A percentile compares a stretch with the other conserved stretches of the same genome.
Evolutionary conservation across 441 rosid species (phyloP).

Genomic region (Gossypium lobatum): DNA sequence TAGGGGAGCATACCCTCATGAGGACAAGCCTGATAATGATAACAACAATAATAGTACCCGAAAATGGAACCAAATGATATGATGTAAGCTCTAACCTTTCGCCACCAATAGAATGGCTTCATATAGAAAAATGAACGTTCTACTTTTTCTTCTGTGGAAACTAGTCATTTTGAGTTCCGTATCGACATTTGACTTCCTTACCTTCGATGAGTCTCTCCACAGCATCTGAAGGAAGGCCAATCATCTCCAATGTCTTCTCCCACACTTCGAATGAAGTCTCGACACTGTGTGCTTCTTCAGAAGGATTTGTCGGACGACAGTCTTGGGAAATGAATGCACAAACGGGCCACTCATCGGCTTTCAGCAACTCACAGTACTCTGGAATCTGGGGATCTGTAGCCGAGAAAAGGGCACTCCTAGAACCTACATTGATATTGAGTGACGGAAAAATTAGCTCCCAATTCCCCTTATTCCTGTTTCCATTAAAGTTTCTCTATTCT

Average conservation of each 20-base stretch:
- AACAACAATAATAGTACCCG: background rate
- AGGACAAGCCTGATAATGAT: background rate
- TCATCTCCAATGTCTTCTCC: constrained; percentile 83
- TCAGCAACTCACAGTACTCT: constrained; percentile 75
- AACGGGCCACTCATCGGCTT: constrained; percentile 84
- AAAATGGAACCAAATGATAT: background rate
- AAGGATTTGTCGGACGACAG: constrained; percentile 86
- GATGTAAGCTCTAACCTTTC: constrained; percentile 5
- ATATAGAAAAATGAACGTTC: background rate
- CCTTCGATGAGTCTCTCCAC: constrained; percentile 75
- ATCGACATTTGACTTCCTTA: constrained; percentile 52
- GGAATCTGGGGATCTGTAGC: constrained; percentile 94
- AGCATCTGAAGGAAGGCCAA: constrained; percentile 74
- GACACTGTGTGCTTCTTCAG: constrained; percentile 79
- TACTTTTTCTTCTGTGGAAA: background rate
- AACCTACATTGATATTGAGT: constrained; percentile 36
- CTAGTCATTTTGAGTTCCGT: constrained; percentile 38
- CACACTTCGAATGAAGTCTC: constrained; percentile 66
- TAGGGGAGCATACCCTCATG: background rate
- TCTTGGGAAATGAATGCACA: constrained; percentile 89
- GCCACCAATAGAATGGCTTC: background rate
- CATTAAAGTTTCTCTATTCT: background rate
- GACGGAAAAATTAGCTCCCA: background rate
- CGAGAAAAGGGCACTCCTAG: constrained; percentile 81
- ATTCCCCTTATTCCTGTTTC: background rate